These are phyloP conservation scores for Erysimum cheiri DNA, from an alignment of 441 rosid genomes.

Conservation along the genomic window DNA sequence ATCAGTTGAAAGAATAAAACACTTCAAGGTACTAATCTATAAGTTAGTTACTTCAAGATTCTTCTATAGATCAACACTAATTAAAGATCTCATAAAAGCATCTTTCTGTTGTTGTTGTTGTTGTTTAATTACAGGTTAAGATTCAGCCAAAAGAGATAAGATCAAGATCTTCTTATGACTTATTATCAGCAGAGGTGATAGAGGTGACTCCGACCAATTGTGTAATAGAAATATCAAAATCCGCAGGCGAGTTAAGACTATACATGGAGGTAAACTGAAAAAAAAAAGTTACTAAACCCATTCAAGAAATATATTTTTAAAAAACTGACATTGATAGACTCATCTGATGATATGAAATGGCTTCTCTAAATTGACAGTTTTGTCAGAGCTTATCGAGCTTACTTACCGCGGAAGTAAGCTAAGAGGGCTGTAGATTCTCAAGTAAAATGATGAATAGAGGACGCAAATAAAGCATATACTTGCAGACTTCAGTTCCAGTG, in stretches of 20 bases:
- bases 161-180: constrained; percentile 64
- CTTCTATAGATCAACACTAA: not conserved
- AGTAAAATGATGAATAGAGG: constrained; percentile 21
- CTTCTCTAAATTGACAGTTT: constrained; percentile 55
- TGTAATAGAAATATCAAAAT: constrained; percentile 85
- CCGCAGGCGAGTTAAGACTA: constrained; percentile 71
- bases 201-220: constrained; percentile 86
- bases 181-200: constrained; percentile 82
- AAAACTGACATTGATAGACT: constrained; percentile 2
- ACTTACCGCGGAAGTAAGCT: constrained; percentile 58
- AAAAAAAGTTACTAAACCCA: not conserved
- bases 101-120: constrained; percentile 8
- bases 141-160: constrained; percentile 67
- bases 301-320: not conserved
- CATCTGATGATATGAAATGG: constrained; percentile 21
- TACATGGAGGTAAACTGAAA: constrained; percentile 67
- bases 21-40: constrained; percentile 59
- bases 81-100: not conserved
- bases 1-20: constrained; percentile 66
- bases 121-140: constrained; percentile 56
- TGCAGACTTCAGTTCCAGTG: constrained; percentile 19
- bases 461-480: constrained; percentile 4
- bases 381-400: constrained; percentile 81
- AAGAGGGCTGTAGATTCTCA: constrained; percentile 17
- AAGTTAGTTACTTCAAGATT: constrained; percentile 19